Base-by-base conservation (phyloP, 176 grass and related monocot genomes). In the Tillandsia leiboldiana region DNA sequence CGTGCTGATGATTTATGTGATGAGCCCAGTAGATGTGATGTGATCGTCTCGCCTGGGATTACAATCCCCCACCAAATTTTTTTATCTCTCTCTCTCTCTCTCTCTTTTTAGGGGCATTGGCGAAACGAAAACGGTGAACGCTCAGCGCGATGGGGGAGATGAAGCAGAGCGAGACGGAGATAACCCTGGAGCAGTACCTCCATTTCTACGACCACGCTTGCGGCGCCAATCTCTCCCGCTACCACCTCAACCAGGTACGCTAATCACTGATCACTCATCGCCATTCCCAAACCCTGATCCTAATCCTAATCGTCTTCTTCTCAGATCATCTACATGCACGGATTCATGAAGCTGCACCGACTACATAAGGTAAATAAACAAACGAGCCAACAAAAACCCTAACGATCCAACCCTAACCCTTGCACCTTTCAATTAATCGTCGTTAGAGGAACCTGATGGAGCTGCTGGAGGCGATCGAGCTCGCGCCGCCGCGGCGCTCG, bases 121-220 rank as follows among this genome's bases (percentile, higher is more conserved):
- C 1, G 17, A 27, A 64, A 17, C 12, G 12, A 13, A 57, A 13
- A 57, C 54, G 12, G 4, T n/a, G n/a, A 13, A 57, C 54, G 12
- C 13, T n/a, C 15, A 20, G 54, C 15, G 61, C 10, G 27, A 0
- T 12, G 28, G n/a, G 64, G n/a, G 12, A 15, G 63, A 65, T 42
- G 11, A 66, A 9, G 64, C 12, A 27, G 64, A 15, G 3, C 14
- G 64, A 48, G 12, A 66, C 27, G 64, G 13, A 12, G 64, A 48
- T 66, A 42, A 66, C 64, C 2, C 64, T 48, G 12, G 64, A 66
- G 64, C 64, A 48, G 27, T 66, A 66, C 64, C 27, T 66, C 29
- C 14, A 66, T 48, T 66, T 66, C 64, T 66, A 66, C 29, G 64
- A 66, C 12, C 4, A 66, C 9, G 27, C 6, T 42, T 66, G 64